These are phyloP conservation scores for Annona cherimola DNA, from an alignment of 164 flowering plant species.

Conservation along the genomic window DNA sequence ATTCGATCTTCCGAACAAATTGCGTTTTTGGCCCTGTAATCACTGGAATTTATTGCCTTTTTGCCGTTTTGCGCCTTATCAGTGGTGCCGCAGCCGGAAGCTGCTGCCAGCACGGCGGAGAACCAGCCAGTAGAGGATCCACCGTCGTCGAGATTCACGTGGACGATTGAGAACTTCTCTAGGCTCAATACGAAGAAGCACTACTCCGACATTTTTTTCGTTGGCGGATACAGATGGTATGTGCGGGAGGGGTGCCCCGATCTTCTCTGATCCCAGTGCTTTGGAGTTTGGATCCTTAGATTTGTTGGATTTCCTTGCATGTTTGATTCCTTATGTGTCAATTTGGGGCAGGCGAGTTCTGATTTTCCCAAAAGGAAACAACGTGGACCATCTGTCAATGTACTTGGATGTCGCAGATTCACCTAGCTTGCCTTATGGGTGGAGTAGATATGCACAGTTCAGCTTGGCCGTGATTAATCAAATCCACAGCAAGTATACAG, in stretches of 20 bases:
- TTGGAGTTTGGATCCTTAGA: not conserved
- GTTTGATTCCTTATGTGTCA: conserved; percentile 1
- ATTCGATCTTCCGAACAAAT: not conserved
- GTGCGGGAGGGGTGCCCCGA: not conserved
- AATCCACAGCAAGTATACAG: conserved; percentile 39
- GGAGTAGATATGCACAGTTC: conserved; percentile 84
- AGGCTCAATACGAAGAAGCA: conserved; percentile 70
- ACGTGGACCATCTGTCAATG: conserved; percentile 76
- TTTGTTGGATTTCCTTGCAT: not conserved
- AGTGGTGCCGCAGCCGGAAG: conserved; percentile 49
- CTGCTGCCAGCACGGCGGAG: conserved; percentile 47
- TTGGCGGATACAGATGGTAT: conserved; percentile 72
- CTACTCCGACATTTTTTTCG: conserved; percentile 57
- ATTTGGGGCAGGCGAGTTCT: conserved; percentile 57
- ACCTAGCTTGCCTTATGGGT: conserved; percentile 58
- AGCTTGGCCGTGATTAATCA: conserved; percentile 74
- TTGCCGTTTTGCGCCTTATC: not conserved
- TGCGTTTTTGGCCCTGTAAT: not conserved
- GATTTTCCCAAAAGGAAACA: conserved; percentile 76
- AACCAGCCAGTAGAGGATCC: conserved; percentile 67
- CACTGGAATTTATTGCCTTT: not conserved
- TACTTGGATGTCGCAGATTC: conserved; percentile 82
- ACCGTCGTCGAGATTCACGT: conserved; percentile 53
- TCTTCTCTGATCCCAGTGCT: not conserved
- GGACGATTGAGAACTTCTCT: conserved; percentile 68